Evolutionary conservation across 2,329 filamentous ascomycete species (phyloP).

Genomic region (Hymenoscyphus linearis): DNA sequence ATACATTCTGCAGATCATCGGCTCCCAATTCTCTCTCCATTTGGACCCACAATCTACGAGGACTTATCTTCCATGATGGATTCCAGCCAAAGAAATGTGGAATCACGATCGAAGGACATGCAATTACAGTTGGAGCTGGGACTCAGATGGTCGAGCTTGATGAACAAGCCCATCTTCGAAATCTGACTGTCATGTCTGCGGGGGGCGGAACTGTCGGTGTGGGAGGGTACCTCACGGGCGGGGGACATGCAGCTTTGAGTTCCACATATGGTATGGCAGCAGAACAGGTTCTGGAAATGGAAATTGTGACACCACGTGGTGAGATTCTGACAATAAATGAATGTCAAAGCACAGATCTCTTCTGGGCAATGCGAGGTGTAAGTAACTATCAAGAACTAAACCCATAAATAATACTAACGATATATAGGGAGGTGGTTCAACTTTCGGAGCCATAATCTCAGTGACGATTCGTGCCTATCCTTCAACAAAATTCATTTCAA

Average conservation of each 20-base stretch:
- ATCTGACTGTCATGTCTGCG: constrained; percentile 50
- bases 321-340: constrained; percentile 46
- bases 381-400: constrained; percentile 22
- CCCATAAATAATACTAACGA: background rate
- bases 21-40: constrained; percentile 46
- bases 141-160: constrained; percentile 47
- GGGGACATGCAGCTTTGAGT: constrained; percentile 51
- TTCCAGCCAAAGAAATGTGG: constrained; percentile 40
- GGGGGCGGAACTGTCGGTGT: constrained; percentile 51
- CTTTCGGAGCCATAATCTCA: constrained; percentile 55
- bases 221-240: constrained; percentile 57
- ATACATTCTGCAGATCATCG: constrained; percentile 13
- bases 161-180: constrained; percentile 37
- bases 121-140: constrained; percentile 50
- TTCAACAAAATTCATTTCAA: constrained; percentile 28
- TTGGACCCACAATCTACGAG: constrained; percentile 47
- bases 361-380: constrained; percentile 59
- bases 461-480: constrained; percentile 50
- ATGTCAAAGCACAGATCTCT: constrained; percentile 50
- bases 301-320: constrained; percentile 50
- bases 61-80: constrained; percentile 35
- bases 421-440: constrained; percentile 51
- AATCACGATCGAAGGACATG: constrained; percentile 39
- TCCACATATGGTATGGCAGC: constrained; percentile 54
- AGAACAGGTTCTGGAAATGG: constrained; percentile 55